Base-by-base conservation (phyloP, 2,329 filamentous ascomycete species). In the Cercospora zeae-maydis region DNA sequence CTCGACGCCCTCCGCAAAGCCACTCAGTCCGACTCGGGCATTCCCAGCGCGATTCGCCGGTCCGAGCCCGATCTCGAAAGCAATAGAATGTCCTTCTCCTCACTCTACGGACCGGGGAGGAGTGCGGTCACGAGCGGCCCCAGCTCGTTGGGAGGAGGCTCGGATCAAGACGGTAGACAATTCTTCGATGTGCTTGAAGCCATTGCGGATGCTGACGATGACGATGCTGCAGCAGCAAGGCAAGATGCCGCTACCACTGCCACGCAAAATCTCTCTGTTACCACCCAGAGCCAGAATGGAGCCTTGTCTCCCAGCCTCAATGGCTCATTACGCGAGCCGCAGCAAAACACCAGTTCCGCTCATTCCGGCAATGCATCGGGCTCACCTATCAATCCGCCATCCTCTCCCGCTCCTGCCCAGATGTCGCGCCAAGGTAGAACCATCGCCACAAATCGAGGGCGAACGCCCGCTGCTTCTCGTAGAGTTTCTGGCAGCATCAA, bases 301-400 rank as follows among this genome's bases (percentile, higher is more conserved):
- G 76, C 77, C 16, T 72, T 76, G 8, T 80, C 78, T 42, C 77
- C 78, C n/a, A 68, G 68, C 1, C 62, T 72, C 1, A 68, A 62
- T 31, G 67, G 59, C 47, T 66, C 65, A 14, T 58, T 67, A 47
- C 59, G 89, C 74, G 71, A 73, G 19, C 57, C 64, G 19, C 58
- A 62, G 14, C 62, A 54, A 21, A 60, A 62, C 36, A 58, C 51
- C 49, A 54, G 19, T 11, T 37, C 61, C 55, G 83, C 49, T 37
- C 85, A 69, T 86, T 83, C 89, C 90, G 75, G 93, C 70, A 95
- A 90, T 72, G 88, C 86, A 30, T 93, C 91, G 75, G 92, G 90
- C 47, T 86, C 88, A 39, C 93, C 90, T 76, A 93, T 87, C 73
- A 85, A 90, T 65, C 92, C 90, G 72, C 89, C 88, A 4, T 87